Conservation (phyloP, 768 basidiomycete genomes). For the Termitomyces titanicus region DNA sequence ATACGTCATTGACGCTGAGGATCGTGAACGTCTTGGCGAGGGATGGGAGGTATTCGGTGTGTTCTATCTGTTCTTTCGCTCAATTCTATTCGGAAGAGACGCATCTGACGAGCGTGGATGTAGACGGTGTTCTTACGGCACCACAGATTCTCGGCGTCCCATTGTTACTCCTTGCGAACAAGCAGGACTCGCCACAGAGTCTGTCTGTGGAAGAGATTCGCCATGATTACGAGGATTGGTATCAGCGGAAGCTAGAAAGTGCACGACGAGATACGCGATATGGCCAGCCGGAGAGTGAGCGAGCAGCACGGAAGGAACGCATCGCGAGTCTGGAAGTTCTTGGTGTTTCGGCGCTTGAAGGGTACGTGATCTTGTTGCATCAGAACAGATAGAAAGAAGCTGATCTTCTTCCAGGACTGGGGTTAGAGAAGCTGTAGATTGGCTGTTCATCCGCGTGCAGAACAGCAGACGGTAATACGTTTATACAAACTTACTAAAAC, state of each 20-base stretch:
- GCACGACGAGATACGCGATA: slow-evolving; percentile 50
- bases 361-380: slow-evolving; percentile 45
- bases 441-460: slow-evolving; percentile 92
- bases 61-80: slow-evolving; percentile 21
- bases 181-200: slow-evolving; percentile 81
- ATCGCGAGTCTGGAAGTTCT: slow-evolving; percentile 83
- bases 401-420: slow-evolving; percentile 60
- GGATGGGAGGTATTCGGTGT: slow-evolving; percentile 97
- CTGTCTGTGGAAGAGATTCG: slow-evolving; percentile 89
- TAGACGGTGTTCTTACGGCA: slow-evolving; percentile 82
- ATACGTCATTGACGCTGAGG: slow-evolving; percentile 92
- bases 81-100: slow-evolving; percentile 4
- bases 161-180: slow-evolving; percentile 90
- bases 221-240: slow-evolving; percentile 86
- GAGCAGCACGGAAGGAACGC: slow-evolving; percentile 43
- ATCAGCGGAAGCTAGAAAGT: slow-evolving; percentile 70
- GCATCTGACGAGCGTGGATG: slow-evolving; percentile 14
- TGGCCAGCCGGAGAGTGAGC: slow-evolving; percentile 42
- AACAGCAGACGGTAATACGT: slow-evolving; percentile 66
- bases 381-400: background rate
- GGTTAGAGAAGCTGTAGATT: slow-evolving; percentile 86
- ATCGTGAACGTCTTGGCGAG: slow-evolving; percentile 84
- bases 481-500: background rate
- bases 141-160: slow-evolving; percentile 91
- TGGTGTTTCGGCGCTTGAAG: slow-evolving; percentile 88